Conservation (phyloP, 768 basidiomycete species). For the Boletus rubroflammeus region DNA sequence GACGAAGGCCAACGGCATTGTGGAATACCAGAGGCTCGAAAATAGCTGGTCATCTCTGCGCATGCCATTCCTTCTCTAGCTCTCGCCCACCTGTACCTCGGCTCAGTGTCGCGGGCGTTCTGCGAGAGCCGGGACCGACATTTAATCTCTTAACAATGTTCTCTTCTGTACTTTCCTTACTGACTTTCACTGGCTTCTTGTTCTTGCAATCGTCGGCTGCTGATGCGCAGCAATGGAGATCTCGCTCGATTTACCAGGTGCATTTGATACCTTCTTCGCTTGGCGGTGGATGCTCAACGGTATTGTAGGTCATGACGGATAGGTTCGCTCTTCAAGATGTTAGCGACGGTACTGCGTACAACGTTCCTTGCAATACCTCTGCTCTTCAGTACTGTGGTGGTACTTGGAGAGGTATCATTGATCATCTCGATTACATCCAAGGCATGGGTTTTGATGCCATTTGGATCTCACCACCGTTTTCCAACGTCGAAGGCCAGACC, state of each 20-base stretch:
- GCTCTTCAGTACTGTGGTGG: conserved; percentile 55
- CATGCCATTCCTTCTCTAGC: conserved; percentile 6
- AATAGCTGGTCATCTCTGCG: too few relatives aligned
- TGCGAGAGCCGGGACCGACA: not conserved
- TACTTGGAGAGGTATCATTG: conserved; percentile 48
- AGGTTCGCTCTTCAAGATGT: conserved; percentile 53
- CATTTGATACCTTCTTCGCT: not conserved
- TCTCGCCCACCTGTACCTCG: not conserved
- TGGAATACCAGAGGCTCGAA: conserved; percentile 16
- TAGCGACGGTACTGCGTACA: conserved; percentile 24
- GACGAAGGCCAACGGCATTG: conserved; percentile 22
- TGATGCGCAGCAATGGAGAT: conserved; percentile 47
- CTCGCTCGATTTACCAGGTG: conserved; percentile 54
- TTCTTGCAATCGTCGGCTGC: conserved; percentile 28
- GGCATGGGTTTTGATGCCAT: conserved; percentile 59
- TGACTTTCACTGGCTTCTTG: conserved; percentile 7
- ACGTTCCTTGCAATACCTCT: conserved; percentile 42
- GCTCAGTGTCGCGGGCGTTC: conserved; percentile 4
- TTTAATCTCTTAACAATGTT: conserved; percentile 5
- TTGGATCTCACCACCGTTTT: conserved; percentile 55
- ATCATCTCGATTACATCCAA: conserved; percentile 60
- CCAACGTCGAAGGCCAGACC: conserved; percentile 46
- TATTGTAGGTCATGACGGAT: conserved; percentile 47
- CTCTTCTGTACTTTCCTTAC: conserved; percentile 5
- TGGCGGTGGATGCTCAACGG: not conserved